phyloP scores from a whole-genome alignment of 768 basidiomycete species.

The Naganishia kalamii region DNA sequence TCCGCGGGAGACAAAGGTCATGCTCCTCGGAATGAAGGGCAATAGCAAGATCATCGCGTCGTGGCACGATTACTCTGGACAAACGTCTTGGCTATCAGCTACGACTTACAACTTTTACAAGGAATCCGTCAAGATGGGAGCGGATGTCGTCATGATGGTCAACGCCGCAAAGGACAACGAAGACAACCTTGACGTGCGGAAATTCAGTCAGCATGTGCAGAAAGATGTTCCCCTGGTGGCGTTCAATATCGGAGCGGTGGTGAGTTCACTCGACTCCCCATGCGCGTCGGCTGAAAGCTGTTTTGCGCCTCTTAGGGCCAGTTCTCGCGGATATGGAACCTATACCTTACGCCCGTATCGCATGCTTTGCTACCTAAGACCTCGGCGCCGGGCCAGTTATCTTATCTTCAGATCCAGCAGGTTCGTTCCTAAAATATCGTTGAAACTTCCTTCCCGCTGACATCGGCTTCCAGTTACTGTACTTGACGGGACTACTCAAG shows the following conservation, averaged over 20 bases:
- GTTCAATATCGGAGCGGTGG: slow-evolving; percentile 75
- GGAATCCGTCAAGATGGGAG: slow-evolving; percentile 50
- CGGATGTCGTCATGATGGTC: slow-evolving; percentile 89
- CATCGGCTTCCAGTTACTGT: slow-evolving; percentile 52
- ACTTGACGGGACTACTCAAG: slow-evolving; percentile 73
- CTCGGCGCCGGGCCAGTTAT: slow-evolving; percentile 89
- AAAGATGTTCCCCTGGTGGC: slow-evolving; percentile 76
- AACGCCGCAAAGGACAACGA: slow-evolving; percentile 67
- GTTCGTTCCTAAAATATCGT: background rate
- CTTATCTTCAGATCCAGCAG: slow-evolving; percentile 72
- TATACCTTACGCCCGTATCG: slow-evolving; percentile 78
- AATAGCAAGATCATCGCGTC: slow-evolving; percentile 77
- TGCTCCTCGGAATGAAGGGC: slow-evolving; percentile 61
- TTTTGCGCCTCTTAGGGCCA: slow-evolving; percentile 54
- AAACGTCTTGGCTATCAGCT: slow-evolving; percentile 5
- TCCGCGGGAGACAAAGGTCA: slow-evolving; percentile 58
- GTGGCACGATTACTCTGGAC: slow-evolving; percentile 88
- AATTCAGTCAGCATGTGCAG: slow-evolving; percentile 58
- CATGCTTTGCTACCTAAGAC: slow-evolving; percentile 74
- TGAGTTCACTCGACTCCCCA: background rate
- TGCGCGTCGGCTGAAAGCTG: background rate
- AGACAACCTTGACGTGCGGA: slow-evolving; percentile 72
- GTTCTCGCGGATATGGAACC: slow-evolving; percentile 79
- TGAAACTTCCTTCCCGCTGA: background rate
- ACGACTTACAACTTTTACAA: slow-evolving; percentile 11